Percentiles rank a stretch among this genome's conserved stretches.
phyloP scores from a whole-genome alignment of 495 filamentous ascomycete genomes.

The Coniosporium apollinis region DNA sequence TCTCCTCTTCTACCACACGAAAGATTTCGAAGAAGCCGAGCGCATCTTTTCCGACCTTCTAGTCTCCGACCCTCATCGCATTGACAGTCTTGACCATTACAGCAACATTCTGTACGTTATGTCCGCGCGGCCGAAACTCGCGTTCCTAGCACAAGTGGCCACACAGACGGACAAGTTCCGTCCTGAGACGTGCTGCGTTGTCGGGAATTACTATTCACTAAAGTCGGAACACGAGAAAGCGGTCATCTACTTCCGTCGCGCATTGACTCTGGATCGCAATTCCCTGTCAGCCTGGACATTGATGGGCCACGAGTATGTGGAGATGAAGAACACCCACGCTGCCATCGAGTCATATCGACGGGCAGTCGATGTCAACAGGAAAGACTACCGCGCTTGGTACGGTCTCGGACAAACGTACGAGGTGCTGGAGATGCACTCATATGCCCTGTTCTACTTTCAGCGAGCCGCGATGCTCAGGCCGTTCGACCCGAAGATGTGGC shows the following conservation, averaged over 20 bases:
- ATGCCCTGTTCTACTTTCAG: conserved; percentile 94
- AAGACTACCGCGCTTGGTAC: conserved; percentile 98
- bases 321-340: conserved; percentile 97
- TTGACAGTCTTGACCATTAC: conserved; percentile 86
- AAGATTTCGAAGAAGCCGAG: conserved; percentile 77
- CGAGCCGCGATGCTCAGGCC: conserved; percentile 78
- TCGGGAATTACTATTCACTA: conserved; percentile 93
- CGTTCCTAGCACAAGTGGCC: conserved; percentile 80
- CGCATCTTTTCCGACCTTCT: conserved; percentile 71
- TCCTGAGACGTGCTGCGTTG: conserved; percentile 89
- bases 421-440: conserved; percentile 92
- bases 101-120: conserved; percentile 96
- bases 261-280: conserved; percentile 79
- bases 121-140: conserved; percentile 67
- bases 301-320: conserved; percentile 98
- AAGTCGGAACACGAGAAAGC: conserved; percentile 95
- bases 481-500: conserved; percentile 97
- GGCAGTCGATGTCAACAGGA: conserved; percentile 89
- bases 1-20: conserved; percentile 80
- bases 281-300: conserved; percentile 95
- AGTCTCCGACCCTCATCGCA: conserved; percentile 62
- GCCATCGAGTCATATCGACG: conserved; percentile 95
- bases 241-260: conserved; percentile 92
- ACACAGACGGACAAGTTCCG: conserved; percentile 87
- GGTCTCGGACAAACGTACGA: conserved; percentile 95